phyloP scores from a whole-genome alignment of 441 rosid species.

The Melianthus villosus region DNA sequence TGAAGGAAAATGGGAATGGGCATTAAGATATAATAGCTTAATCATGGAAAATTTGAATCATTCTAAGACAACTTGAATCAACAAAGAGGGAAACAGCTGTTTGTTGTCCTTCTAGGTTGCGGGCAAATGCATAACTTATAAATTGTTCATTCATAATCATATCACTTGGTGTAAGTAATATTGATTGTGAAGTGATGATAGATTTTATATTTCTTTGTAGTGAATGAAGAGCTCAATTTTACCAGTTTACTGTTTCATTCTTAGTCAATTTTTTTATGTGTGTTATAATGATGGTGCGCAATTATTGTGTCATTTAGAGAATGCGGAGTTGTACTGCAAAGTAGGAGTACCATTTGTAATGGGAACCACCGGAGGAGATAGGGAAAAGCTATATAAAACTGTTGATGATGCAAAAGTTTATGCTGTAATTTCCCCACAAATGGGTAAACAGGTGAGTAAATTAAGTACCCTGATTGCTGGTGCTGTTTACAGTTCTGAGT shows the following conservation, averaged over 20 bases:
- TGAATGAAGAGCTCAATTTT: neutral
- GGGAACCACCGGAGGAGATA: slow-evolving; percentile 85
- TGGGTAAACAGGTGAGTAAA: slow-evolving; percentile 58
- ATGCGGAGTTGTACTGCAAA: slow-evolving; percentile 58
- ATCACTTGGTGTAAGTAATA: too few species aligned
- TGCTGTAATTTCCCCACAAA: slow-evolving; percentile 76
- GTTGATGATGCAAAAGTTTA: slow-evolving; percentile 41
- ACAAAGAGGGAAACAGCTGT: too few species aligned
- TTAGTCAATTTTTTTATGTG: neutral
- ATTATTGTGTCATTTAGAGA: slow-evolving; percentile 27
- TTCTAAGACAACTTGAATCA: too few species aligned
- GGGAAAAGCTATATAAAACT: slow-evolving; percentile 36
- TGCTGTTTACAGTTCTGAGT: neutral
- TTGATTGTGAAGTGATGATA: too few species aligned
- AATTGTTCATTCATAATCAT: too few species aligned
- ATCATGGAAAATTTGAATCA: too few species aligned
- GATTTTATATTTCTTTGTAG: too few species aligned
- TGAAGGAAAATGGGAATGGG: neutral
- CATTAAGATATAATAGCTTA: neutral
- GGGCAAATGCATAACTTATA: too few species aligned
- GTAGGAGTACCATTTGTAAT: slow-evolving; percentile 80
- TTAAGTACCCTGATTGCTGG: neutral
- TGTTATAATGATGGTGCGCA: too few species aligned
- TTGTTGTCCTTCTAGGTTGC: too few species aligned
- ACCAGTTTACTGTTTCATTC: neutral